These are phyloP conservation scores for Phytophthora europaea DNA, from an alignment of 352 stramenopile species.

Conservation along the genomic window DNA sequence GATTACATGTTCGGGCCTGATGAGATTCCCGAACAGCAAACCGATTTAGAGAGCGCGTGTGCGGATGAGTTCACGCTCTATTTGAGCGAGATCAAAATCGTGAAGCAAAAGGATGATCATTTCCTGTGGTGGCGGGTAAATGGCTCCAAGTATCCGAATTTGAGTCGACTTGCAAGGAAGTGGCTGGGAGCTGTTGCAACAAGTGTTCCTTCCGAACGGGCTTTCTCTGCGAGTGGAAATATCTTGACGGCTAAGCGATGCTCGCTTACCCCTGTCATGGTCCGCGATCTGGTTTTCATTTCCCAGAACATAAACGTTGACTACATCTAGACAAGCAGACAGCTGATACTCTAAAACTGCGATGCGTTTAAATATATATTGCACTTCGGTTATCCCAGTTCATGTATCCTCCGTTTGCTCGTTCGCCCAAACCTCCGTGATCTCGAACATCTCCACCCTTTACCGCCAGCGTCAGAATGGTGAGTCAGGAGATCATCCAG, in stretches of 20 bases:
- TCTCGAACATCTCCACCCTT: too few species aligned
- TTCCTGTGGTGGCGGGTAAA: neutral
- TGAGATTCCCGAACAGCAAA: neutral
- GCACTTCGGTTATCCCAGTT: too few species aligned
- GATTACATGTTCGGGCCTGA: neutral
- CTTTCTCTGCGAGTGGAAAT: neutral
- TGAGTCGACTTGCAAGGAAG: neutral
- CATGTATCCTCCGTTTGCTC: too few species aligned
- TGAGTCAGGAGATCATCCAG: too few species aligned
- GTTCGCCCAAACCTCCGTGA: too few species aligned
- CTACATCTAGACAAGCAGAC: too few species aligned
- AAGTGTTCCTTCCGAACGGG: neutral
- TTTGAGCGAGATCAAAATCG: neutral
- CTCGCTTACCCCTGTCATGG: too few species aligned
- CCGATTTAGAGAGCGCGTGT: neutral
- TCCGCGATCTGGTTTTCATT: too few species aligned
- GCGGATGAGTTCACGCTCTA: neutral
- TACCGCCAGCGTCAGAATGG: too few species aligned
- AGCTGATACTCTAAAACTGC: too few species aligned
- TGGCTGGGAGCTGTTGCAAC: neutral
- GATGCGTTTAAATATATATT: too few species aligned
- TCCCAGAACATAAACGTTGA: too few species aligned
- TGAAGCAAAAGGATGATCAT: neutral
- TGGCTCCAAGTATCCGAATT: neutral
- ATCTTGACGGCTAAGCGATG: neutral